Evolutionary conservation across 129 eudicot genomes (phyloP).

Genomic region (Deinandra increscens): DNA sequence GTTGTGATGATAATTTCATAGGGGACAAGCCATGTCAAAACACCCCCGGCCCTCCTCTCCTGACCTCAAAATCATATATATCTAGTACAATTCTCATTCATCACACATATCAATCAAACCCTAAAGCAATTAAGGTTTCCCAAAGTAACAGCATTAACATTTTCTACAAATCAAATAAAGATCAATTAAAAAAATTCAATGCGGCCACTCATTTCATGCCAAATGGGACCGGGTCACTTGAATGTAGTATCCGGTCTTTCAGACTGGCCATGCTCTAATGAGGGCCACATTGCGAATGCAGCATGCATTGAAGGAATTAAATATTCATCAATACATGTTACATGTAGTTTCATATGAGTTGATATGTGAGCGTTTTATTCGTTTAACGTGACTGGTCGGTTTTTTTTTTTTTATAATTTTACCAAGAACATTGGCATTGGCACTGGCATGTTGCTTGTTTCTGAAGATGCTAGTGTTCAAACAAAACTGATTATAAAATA

Average conservation of each 20-base stretch:
- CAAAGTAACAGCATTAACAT: not conserved
- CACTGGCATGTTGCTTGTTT: not conserved
- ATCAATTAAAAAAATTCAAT: not conserved
- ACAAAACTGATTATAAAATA: not conserved
- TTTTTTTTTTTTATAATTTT: no score
- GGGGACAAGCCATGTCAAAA: not conserved
- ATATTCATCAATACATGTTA: constrained; percentile 19
- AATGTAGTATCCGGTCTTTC: not conserved
- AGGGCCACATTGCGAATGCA: constrained; percentile 14
- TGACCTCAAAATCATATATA: constrained; percentile 7
- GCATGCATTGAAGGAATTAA: not conserved
- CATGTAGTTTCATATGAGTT: no score
- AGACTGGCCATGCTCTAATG: not conserved
- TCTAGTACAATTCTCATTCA: constrained; percentile 15
- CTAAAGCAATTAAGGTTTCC: constrained; percentile 13
- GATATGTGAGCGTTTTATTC: no score
- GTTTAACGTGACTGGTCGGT: no score
- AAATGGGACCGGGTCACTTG: not conserved
- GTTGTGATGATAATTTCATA: constrained; percentile 25
- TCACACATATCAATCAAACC: constrained; percentile 7
- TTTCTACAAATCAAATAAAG: not conserved
- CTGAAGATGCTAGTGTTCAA: not conserved
- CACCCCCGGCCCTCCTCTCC: not conserved
- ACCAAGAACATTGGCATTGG: no score
- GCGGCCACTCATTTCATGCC: not conserved